Evolutionary conservation across 2,329 filamentous ascomycete species (phyloP).

Genomic region (Aspergillus transmontanensis): DNA sequence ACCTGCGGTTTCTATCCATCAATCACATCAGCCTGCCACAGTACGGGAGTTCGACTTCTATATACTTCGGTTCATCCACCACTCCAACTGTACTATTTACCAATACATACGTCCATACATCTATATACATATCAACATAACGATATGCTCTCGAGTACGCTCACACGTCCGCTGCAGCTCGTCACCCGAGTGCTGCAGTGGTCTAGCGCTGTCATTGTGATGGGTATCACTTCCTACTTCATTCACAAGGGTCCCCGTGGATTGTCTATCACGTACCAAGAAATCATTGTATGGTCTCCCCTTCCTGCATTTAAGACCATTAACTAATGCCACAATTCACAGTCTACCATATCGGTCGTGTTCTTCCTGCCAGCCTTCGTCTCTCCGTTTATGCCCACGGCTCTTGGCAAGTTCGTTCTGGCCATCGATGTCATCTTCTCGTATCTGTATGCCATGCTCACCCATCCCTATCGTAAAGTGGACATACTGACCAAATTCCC

Average conservation of each 20-base stretch:
- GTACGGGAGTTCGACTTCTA: background rate
- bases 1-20: background rate
- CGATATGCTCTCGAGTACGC: conserved; percentile 27
- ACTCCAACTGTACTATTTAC: background rate
- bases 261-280: conserved; percentile 40
- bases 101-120: background rate
- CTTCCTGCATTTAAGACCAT: background rate
- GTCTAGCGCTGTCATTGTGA: conserved; percentile 43
- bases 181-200: conserved; percentile 36
- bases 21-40: background rate
- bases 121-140: conserved; percentile 1
- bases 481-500: conserved; percentile 6
- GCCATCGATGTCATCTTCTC: conserved; percentile 49
- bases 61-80: background rate
- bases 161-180: conserved; percentile 37
- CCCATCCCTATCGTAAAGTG: background rate
- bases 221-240: conserved; percentile 46
- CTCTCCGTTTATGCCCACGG: conserved; percentile 42
- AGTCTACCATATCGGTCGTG: conserved; percentile 40
- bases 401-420: conserved; percentile 41
- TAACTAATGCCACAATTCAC: conserved; percentile 7
- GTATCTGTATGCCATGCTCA: conserved; percentile 40
- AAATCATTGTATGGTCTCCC: conserved; percentile 43
- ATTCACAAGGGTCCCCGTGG: conserved; percentile 35
- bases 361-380: conserved; percentile 48